A percentile compares a stretch with the other conserved stretches of the same genome.
Evolutionary conservation across 805 yeast genomes (phyloP).

Genomic region (Yarrowia porcina): DNA sequence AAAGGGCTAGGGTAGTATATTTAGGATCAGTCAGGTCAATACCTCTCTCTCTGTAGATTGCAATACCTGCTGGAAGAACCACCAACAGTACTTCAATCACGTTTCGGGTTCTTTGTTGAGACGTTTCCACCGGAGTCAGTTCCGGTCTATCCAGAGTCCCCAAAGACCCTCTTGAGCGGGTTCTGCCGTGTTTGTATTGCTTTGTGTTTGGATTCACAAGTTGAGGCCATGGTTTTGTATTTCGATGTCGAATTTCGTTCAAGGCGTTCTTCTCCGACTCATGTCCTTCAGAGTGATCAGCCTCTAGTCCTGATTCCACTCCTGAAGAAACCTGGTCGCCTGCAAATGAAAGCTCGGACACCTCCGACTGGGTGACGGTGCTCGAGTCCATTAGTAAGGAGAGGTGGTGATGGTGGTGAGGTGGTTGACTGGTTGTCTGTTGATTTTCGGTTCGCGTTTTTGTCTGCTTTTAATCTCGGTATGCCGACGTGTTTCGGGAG

Average conservation of each 20-base stretch:
- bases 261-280: background rate
- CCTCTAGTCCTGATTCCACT: constrained; percentile 20
- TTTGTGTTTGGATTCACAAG: background rate
- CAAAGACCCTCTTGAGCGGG: background rate
- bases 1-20: background rate
- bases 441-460: background rate
- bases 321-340: constrained; percentile 24
- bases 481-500: constrained; percentile 4
- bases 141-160: constrained; percentile 8
- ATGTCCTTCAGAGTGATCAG: constrained; percentile 8
- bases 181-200: constrained; percentile 2
- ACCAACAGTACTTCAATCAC: constrained; percentile 2
- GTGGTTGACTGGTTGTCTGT: no score
- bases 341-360: constrained; percentile 20
- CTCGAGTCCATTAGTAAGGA: constrained; percentile 22
- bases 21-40: background rate
- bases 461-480: background rate
- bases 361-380: constrained; percentile 22
- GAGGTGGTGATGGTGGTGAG: background rate
- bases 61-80: constrained; percentile 16
- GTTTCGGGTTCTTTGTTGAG: constrained; percentile 4
- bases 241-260: background rate
- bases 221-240: constrained; percentile 1
- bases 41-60: background rate
- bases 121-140: background rate